phyloP scores from a whole-genome alignment of 1,284 basidiomycete species.

The Irpex sp. region DNA sequence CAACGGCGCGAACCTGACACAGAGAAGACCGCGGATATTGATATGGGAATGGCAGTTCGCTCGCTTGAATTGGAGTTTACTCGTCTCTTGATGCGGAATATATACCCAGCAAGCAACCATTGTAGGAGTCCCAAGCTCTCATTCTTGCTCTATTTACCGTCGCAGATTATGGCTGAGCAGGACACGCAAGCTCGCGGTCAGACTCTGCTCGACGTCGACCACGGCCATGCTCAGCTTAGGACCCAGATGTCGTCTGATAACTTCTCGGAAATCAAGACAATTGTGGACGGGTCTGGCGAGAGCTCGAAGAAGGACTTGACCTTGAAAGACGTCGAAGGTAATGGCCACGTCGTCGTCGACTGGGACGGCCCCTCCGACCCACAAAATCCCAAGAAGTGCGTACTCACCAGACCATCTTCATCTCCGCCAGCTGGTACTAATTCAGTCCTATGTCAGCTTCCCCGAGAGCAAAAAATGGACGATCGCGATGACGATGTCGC shows the following conservation, averaged over 20 bases:
- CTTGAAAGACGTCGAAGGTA: background rate
- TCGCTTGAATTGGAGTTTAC: background rate
- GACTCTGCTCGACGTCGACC: background rate
- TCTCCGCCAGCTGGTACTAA: background rate
- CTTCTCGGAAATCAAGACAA: background rate
- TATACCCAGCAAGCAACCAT: constrained; percentile 48
- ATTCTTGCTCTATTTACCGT: background rate
- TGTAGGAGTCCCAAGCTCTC: background rate
- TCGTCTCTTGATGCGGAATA: background rate
- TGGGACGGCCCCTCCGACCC: background rate
- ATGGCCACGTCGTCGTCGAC: background rate
- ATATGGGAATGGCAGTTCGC: background rate
- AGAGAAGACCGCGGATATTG: background rate
- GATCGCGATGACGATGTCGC: constrained; percentile 52
- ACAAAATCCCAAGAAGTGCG: background rate
- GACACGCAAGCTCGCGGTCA: background rate
- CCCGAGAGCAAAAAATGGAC: constrained; percentile 43
- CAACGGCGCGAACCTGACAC: background rate
- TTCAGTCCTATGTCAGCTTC: background rate
- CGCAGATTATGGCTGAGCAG: background rate
- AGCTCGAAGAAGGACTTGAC: background rate
- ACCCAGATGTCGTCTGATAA: background rate
- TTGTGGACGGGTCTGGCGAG: background rate
- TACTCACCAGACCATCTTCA: background rate
- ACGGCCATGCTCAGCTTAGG: background rate